Base-by-base conservation (phyloP, 306 rosid genomes). In the Rubus idaeus region DNA sequence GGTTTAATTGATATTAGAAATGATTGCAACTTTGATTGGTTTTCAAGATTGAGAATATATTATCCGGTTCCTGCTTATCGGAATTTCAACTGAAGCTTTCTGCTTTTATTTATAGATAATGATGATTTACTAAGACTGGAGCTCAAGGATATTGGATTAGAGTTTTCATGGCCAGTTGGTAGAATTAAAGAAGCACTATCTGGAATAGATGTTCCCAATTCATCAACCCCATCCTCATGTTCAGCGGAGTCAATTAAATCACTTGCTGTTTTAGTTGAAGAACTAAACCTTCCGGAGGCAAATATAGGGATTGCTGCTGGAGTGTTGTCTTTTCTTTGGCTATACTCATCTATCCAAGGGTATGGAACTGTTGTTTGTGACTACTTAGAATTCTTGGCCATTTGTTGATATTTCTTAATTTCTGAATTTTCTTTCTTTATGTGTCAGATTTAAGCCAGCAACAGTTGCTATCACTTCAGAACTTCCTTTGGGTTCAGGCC, bases 401-500 rank as follows among this genome's bases (percentile, higher is more conserved):
- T 77, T 2, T 39, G 35, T 39, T 16, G 18, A 46, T 49, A 10
- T 75, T 4, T 73, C 81, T n/a, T 72, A 42, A 23, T 21, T 57
- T 74, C 63, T 83, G 40, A 70, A 50, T 75, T 1, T 30, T 40
- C 63, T 71, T 10, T 66, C 11, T 61, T 52, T 44, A 39, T 78
- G 18, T 82, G 65, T 68, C 84, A 95, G 99, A 83, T 87, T 78
- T 86, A 93, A 92, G 87, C 97, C 99, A 76, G 97, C 93, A 51
- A 91, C 90, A 10, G 92, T 92, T 78, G 83, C 80, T 51, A 71
- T 95, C 44, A 79, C 85, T 80, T 92, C 99, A 42, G 97, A 95
- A 57, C 97, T 95, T 84, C 99, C 99, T 49, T 40, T 89, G 73
- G 97, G 99, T 61, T 78, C 97, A 4, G 99, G 99, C 23, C 84